phyloP scores from a whole-genome alignment of 495 filamentous ascomycete genomes.

The Annulohypoxylon stygium region DNA sequence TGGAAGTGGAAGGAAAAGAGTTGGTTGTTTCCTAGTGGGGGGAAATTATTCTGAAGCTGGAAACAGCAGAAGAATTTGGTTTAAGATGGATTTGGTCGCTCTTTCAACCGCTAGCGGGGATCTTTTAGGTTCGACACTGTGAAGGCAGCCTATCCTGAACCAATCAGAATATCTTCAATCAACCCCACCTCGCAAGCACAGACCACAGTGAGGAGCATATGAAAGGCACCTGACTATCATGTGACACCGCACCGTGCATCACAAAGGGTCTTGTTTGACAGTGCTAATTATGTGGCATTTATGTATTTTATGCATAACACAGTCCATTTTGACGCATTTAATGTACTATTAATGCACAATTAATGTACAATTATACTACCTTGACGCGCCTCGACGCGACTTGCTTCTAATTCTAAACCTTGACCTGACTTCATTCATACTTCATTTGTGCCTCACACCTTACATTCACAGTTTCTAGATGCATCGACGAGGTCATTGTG shows the following conservation, averaged over 20 bases:
- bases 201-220: conserved; percentile 11
- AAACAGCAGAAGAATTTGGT: conserved; percentile 51
- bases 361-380: not conserved
- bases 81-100: conserved; percentile 46
- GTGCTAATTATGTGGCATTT: not conserved
- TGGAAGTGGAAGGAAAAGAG: conserved; percentile 31
- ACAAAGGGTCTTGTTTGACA: conserved; percentile 9
- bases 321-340: not conserved
- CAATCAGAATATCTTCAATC: conserved; percentile 8
- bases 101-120: conserved; percentile 49
- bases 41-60: conserved; percentile 49
- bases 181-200: conserved; percentile 25
- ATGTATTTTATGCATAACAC: conserved; percentile 13
- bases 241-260: conserved; percentile 39
- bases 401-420: conserved; percentile 3
- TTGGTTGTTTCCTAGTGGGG: conserved; percentile 37
- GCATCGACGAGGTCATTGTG: not conserved
- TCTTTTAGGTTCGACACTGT: conserved; percentile 21
- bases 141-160: conserved; percentile 14
- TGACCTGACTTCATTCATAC: not conserved
- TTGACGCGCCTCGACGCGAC: conserved; percentile 39
- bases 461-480: conserved; percentile 18
- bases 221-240: conserved; percentile 45
- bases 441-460: not conserved
- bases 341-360: not conserved